Percentiles rank a stretch among this genome's conserved stretches.
These are phyloP conservation scores for Phytophthora brassicae DNA, from an alignment of 352 stramenopile genomes.

Conservation along the genomic window DNA sequence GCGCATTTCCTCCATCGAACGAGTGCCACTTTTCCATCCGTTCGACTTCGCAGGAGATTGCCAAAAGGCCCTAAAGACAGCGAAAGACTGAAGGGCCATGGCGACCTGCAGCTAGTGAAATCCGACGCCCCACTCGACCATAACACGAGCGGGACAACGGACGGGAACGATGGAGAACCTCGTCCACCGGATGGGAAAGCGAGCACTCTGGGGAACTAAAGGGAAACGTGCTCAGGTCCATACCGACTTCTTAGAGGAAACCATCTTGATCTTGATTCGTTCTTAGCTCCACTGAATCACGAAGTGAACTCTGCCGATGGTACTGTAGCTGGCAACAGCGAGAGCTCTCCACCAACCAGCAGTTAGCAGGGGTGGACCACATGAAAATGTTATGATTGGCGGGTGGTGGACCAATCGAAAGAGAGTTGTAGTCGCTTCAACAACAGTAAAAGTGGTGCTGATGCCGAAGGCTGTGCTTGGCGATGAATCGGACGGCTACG, in stretches of 20 bases:
- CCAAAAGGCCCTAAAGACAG: conserved; percentile 1
- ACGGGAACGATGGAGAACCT: conserved; percentile 36
- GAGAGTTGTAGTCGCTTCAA: background rate
- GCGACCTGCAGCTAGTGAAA: background rate
- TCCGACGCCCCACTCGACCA: conserved; percentile 5
- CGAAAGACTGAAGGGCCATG: background rate
- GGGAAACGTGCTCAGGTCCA: conserved; percentile 40
- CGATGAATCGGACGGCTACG: too few species aligned
- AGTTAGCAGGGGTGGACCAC: background rate
- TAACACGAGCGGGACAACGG: background rate
- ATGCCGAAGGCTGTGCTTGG: too few species aligned
- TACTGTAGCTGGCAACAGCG: background rate
- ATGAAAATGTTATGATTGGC: background rate
- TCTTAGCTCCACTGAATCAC: conserved; percentile 79
- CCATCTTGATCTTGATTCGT: conserved; percentile 75
- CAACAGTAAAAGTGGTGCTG: background rate
- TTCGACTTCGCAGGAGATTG: conserved; percentile 42
- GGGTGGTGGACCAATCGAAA: background rate
- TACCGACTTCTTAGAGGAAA: conserved; percentile 92
- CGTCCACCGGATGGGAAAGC: conserved; percentile 54
- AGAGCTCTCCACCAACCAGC: conserved; percentile 13
- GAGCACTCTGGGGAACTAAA: conserved; percentile 7
- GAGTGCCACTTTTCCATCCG: conserved; percentile 23
- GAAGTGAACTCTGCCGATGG: background rate
- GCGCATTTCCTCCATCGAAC: conserved; percentile 36